These are phyloP conservation scores for Suillus brevipes DNA, from an alignment of 768 basidiomycete species.

Conservation along the genomic window DNA sequence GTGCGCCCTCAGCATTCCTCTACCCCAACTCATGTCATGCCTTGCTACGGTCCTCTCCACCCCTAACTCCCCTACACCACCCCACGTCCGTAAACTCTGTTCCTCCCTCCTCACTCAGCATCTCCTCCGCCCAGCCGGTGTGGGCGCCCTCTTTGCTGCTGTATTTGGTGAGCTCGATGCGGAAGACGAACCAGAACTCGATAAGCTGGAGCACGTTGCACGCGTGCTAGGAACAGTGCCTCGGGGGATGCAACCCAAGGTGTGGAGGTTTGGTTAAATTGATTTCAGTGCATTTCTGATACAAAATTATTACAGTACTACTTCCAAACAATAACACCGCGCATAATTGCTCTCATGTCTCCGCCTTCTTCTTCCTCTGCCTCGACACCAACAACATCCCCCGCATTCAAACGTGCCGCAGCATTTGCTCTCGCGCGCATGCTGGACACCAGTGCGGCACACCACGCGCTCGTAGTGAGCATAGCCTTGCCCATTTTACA, in stretches of 20 bases:
- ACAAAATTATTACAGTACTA: conserved; percentile 51
- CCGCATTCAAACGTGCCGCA: conserved; percentile 56
- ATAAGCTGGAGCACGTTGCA: conserved; percentile 75
- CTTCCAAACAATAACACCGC: conserved; percentile 53
- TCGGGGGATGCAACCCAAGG: conserved; percentile 51
- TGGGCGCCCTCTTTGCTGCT: conserved; percentile 66
- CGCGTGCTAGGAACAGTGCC: conserved; percentile 66
- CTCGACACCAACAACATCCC: conserved; percentile 22
- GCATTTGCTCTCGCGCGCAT: conserved; percentile 71
- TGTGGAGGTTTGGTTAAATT: conserved; percentile 22
- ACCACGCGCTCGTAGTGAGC: conserved; percentile 20
- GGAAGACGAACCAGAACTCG: conserved; percentile 53
- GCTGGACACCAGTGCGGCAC: conserved; percentile 40
- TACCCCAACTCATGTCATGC: conserved; percentile 64
- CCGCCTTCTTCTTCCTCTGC: background rate
- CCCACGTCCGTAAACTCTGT: conserved; percentile 59
- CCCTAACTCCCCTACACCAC: conserved; percentile 34
- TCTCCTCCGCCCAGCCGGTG: conserved; percentile 67
- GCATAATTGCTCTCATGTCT: conserved; percentile 52
- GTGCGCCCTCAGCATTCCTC: conserved; percentile 45
- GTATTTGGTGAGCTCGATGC: conserved; percentile 64
- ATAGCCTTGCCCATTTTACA: conserved; percentile 54
- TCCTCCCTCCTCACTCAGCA: conserved; percentile 68
- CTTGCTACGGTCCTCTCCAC: conserved; percentile 59
- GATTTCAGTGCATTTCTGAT: background rate